A percentile compares a stretch with the other conserved stretches of the same genome.
Evolutionary conservation across 2,329 filamentous ascomycete species (phyloP).

Genomic region (Alternaria sp.): DNA sequence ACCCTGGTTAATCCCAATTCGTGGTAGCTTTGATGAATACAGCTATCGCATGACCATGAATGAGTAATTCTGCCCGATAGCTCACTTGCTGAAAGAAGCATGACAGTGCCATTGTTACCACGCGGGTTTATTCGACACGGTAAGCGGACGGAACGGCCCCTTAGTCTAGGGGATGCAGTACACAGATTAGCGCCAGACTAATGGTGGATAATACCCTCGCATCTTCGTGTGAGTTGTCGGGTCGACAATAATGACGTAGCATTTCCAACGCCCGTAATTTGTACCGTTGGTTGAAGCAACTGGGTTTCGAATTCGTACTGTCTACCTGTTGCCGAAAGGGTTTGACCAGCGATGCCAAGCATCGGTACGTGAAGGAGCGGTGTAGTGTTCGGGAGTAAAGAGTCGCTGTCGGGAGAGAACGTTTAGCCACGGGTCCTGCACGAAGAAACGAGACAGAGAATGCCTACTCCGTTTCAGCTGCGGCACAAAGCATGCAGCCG

Average conservation of each 20-base stretch:
- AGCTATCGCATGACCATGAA: neutral
- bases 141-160: slow-evolving; percentile 13
- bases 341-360: neutral
- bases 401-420: neutral
- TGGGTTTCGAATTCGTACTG: neutral
- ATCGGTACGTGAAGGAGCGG: neutral
- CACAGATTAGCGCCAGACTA: neutral
- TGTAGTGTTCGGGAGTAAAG: neutral
- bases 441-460: neutral
- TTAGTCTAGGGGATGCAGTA: neutral
- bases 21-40: neutral
- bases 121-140: neutral
- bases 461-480: neutral
- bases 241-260: neutral
- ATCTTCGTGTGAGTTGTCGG: neutral
- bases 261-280: neutral
- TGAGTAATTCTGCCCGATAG: neutral
- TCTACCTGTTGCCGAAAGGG: neutral
- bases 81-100: neutral
- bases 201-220: neutral
- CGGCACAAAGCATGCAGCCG: neutral
- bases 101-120: neutral
- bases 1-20: neutral
- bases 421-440: neutral
- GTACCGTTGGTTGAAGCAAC: neutral